These are phyloP conservation scores for Ettlia oleoabundans DNA, from an alignment of 139 green algal species.

Conservation along the genomic window DNA sequence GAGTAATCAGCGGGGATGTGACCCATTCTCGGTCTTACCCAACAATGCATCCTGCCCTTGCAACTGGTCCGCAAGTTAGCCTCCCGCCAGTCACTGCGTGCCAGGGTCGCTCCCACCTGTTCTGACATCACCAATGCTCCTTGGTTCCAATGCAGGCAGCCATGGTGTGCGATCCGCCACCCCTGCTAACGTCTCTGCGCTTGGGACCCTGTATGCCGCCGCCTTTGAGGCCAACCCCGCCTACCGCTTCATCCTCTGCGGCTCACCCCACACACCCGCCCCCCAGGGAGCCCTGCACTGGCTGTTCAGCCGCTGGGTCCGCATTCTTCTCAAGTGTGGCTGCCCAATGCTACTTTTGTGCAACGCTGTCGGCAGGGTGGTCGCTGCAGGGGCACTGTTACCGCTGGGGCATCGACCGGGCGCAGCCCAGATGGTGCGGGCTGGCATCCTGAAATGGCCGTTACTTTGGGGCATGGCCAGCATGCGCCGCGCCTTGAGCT, in stretches of 20 bases:
- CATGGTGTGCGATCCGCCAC: background rate
- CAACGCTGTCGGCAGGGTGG: background rate
- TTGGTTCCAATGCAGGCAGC: background rate
- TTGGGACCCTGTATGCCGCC: background rate
- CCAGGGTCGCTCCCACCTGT: no score
- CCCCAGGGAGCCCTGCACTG: background rate
- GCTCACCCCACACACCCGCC: background rate
- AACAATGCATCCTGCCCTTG: no score
- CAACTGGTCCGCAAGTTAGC: no score
- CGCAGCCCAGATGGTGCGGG: background rate
- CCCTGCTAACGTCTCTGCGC: background rate
- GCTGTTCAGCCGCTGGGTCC: background rate
- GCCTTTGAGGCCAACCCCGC: background rate
- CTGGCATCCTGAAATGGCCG: background rate
- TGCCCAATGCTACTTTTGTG: background rate
- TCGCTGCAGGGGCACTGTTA: background rate
- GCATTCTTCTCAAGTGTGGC: background rate
- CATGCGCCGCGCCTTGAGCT: background rate
- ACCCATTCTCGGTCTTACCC: no score
- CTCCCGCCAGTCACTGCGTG: no score
- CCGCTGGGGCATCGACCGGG: no score
- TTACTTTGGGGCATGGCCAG: background rate
- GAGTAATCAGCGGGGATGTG: no score
- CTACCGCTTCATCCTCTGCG: background rate
- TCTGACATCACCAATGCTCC: background rate